These are phyloP conservation scores for Tolypocladium capitatum DNA, from an alignment of 2,329 filamentous ascomycete species.

Conservation along the genomic window DNA sequence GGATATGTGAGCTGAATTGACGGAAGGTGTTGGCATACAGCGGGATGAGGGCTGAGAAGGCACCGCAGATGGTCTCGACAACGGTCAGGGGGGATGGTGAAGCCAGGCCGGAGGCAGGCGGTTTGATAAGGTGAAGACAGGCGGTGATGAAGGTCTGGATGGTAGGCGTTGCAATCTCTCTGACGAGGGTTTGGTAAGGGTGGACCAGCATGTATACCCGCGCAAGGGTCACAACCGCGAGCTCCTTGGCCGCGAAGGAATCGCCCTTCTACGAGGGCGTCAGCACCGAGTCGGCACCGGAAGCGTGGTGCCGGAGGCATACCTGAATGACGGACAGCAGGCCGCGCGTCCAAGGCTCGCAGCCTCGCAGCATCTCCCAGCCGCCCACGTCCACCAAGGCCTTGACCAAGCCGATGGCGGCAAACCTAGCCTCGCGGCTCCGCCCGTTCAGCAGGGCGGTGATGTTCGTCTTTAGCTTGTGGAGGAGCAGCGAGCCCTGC, in stretches of 20 bases:
- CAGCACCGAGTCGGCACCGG: background rate
- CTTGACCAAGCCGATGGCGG: conserved; percentile 68
- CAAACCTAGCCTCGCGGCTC: conserved; percentile 60
- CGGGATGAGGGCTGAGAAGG: conserved; percentile 60
- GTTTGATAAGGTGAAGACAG: conserved; percentile 53
- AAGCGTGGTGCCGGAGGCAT: conserved; percentile 4
- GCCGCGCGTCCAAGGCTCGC: conserved; percentile 64
- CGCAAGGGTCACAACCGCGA: conserved; percentile 64
- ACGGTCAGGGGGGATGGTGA: conserved; percentile 30
- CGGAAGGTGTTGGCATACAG: conserved; percentile 74
- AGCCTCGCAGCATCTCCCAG: conserved; percentile 64
- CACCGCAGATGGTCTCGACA: conserved; percentile 55
- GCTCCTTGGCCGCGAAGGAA: conserved; percentile 57
- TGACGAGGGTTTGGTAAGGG: conserved; percentile 66
- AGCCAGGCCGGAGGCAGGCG: conserved; percentile 17
- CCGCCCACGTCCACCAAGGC: conserved; percentile 70
- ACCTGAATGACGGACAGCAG: conserved; percentile 63
- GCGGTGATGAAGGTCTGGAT: conserved; percentile 61
- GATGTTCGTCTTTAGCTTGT: conserved; percentile 70
- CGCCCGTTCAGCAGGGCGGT: conserved; percentile 67
- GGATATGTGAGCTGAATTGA: conserved; percentile 58
- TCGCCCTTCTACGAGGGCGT: conserved; percentile 53
- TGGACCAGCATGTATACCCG: conserved; percentile 76
- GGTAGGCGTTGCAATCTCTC: conserved; percentile 78
- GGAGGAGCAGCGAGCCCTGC: conserved; percentile 57